These are phyloP conservation scores for Tricholoma terreum DNA, from an alignment of 768 basidiomycete genomes.

Conservation along the genomic window DNA sequence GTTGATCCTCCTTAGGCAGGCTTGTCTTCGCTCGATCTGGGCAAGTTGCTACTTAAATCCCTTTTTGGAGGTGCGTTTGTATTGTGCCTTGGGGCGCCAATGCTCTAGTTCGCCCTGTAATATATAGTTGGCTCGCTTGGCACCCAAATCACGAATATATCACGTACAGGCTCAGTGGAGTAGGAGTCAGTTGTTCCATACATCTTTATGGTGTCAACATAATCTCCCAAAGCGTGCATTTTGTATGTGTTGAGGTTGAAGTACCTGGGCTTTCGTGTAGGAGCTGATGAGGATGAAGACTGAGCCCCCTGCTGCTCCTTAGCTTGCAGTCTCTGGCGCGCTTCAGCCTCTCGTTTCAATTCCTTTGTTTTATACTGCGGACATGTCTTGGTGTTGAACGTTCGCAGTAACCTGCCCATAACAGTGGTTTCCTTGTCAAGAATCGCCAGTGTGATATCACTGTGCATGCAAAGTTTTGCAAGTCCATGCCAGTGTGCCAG, in stretches of 20 bases:
- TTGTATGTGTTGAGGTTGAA: no score
- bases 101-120: no score
- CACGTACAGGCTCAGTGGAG: neutral
- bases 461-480: no score
- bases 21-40: constrained; percentile 6
- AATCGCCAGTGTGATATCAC: no score
- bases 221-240: no score
- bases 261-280: neutral
- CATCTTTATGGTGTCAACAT: no score
- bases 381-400: constrained; percentile 14
- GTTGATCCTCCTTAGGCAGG: neutral
- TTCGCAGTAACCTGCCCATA: constrained; percentile 19
- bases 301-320: no score
- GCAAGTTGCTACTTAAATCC: constrained; percentile 8
- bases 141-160: neutral
- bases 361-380: neutral
- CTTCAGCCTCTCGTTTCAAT: neutral
- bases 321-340: neutral
- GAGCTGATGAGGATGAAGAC: neutral
- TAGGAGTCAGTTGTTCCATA: no score
- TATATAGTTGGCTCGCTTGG: no score
- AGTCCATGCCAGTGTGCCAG: no score
- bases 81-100: constrained; percentile 5
- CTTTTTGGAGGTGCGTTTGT: constrained; percentile 4
- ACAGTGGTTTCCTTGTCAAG: no score